Base-by-base conservation (phyloP, 169 alveolate genomes). In the Besnoitia besnoiti region DNA sequence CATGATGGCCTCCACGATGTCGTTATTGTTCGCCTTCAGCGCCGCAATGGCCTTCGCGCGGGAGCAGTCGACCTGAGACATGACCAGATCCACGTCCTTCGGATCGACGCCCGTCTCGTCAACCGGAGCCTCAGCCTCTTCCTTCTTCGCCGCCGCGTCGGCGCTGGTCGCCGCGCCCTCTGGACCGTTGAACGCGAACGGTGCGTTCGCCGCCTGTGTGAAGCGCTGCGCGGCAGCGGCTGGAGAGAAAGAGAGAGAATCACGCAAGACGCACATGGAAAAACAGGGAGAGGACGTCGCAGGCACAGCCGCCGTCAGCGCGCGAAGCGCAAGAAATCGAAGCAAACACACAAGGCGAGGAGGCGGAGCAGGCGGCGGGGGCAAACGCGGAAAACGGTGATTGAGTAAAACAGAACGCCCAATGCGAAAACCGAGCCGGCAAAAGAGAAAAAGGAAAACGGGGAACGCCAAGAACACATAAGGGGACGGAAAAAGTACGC, bases 51-150 rank as follows among this genome's bases (percentile, higher is more conserved):
- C 99, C 67, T 95, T 91, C 44, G 95, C 95, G 85, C 98, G 94
- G 59, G 97, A 85, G 94, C 98, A 97, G 85, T 95, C 93, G 75
- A 97, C 95, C 94, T 98, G 98, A 55, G 95, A 91, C 96, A 97
- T 96, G 44, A 97, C 98, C 96, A 96, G 94, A 61, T 96, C 97
- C 59, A 97, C 96, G 89, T 96, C 96, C 73, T 94, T 95, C 37
- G 97, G 94, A 59, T 97, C 96, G 33, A 97, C 96, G 42, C 98
- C 98, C n/a, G 96, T 95, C 90, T 96, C 98, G 77, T 96, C 98
- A 2, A 95, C 94, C 33, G 94, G 96, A 30, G 84, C 96, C 21
- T 82, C 94, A 47, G 90, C 96, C 61, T 93, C 94, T 4, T 44
- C 90, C 76, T 16, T 33, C 85, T n/a, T 0, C 46, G 10, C 80